Evolutionary conservation across 177 flowering plant genomes (phyloP).

Genomic region (Viscum album): DNA sequence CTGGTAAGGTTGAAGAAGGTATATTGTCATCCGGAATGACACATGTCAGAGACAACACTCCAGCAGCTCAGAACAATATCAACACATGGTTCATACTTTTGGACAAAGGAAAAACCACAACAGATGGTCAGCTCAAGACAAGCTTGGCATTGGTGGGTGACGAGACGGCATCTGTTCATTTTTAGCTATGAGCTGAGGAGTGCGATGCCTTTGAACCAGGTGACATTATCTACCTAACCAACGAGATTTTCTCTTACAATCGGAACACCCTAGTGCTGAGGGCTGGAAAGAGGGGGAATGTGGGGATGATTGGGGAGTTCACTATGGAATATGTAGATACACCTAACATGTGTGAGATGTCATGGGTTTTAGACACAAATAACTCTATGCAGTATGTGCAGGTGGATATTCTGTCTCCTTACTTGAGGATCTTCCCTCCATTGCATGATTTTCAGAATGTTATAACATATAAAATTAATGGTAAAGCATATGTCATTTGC

Average conservation of each 20-base stretch:
- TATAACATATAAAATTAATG: too few species aligned
- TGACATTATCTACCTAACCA: conserved; percentile 43
- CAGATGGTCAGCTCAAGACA: conserved; percentile 41
- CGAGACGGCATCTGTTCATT: conserved; percentile 77
- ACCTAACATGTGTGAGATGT: conserved; percentile 79
- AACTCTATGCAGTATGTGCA: conserved; percentile 37
- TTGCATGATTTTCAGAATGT: conserved; percentile 8
- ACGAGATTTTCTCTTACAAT: conserved; percentile 62
- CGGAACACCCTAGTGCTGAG: conserved; percentile 44
- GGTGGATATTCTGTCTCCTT: conserved; percentile 35
- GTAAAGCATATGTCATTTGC: too few species aligned
- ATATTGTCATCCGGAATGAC: too few species aligned
- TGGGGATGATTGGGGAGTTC: conserved; percentile 70
- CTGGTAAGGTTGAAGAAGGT: too few species aligned
- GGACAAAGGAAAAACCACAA: conserved; percentile 38
- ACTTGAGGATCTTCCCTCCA: conserved; percentile 55
- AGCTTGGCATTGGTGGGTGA: conserved; percentile 75
- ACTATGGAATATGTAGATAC: conserved; percentile 63
- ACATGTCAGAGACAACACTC: conserved; percentile 48
- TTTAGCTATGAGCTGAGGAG: conserved; percentile 75
- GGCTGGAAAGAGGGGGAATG: conserved; percentile 67
- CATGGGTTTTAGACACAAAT: conserved; percentile 47
- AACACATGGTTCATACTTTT: conserved; percentile 54
- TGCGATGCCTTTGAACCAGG: conserved; percentile 64
- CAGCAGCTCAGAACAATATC: conserved; percentile 64